These are phyloP conservation scores for Samsoniella hepiali DNA, from an alignment of 2,329 filamentous ascomycete genomes.

Conservation along the genomic window DNA sequence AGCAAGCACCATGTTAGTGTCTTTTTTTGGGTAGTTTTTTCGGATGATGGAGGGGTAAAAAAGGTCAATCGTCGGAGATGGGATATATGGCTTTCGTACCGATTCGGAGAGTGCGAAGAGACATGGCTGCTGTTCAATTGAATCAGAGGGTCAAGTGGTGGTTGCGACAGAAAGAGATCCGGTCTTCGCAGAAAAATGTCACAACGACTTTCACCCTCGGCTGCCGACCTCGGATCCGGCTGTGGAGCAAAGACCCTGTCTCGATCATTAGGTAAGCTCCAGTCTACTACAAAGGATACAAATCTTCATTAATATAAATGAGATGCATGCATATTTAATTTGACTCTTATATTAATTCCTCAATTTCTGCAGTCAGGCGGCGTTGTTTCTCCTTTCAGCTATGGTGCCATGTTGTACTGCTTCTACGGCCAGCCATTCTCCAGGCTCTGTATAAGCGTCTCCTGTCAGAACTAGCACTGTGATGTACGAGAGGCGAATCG, in stretches of 20 bases:
- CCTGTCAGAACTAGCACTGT: too few species aligned
- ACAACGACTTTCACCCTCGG: not conserved
- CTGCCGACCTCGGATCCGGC: conserved; percentile 18
- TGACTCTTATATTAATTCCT: not conserved
- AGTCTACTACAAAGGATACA: not conserved
- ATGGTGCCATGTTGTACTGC: not conserved
- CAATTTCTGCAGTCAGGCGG: too few species aligned
- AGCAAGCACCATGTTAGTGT: not conserved
- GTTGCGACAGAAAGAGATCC: not conserved
- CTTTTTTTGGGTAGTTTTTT: not conserved
- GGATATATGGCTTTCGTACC: conserved; percentile 27
- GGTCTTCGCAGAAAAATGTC: not conserved
- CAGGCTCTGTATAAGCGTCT: too few species aligned
- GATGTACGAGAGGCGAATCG: not conserved
- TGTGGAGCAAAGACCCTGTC: not conserved
- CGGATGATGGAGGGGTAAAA: too few species aligned
- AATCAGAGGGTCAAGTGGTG: not conserved
- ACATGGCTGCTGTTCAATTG: conserved; percentile 30
- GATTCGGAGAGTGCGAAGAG: conserved; percentile 42
- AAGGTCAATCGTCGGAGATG: too few species aligned
- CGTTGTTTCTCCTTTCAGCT: too few species aligned
- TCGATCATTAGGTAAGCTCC: not conserved
- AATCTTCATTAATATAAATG: not conserved
- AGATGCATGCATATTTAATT: not conserved
- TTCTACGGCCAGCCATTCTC: not conserved